Evolutionary conservation across 345 rosid genomes (phyloP).

Genomic region (Xanthoceras sorbifolium): DNA sequence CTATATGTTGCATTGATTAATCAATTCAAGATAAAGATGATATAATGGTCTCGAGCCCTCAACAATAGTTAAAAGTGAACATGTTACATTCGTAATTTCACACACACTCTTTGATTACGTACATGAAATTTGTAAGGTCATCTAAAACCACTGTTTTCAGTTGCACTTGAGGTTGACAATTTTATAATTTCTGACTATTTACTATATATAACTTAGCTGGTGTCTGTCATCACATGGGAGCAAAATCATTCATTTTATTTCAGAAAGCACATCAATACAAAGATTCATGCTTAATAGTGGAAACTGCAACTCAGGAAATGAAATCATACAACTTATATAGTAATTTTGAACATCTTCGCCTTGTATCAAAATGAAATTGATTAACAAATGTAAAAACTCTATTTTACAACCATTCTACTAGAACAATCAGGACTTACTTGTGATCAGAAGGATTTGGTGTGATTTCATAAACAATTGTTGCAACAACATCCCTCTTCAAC

Average conservation of each 20-base stretch:
- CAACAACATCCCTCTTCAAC: conserved; percentile 92
- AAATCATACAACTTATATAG: background rate
- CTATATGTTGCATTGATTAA: background rate
- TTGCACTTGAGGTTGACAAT: background rate
- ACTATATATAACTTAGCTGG: background rate
- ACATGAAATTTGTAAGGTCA: background rate
- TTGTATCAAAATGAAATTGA: background rate
- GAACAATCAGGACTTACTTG: conserved; percentile 63
- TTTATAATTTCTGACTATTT: background rate
- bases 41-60: background rate
- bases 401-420: conserved; percentile 2
- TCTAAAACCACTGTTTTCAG: no score
- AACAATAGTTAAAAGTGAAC: background rate
- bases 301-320: background rate
- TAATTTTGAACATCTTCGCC: background rate
- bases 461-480: conserved; percentile 87
- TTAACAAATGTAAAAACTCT: background rate
- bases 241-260: background rate
- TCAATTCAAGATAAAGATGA: background rate
- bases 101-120: background rate
- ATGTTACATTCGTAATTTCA: background rate
- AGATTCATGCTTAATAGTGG: background rate
- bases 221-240: background rate
- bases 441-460: conserved; percentile 98
- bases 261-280: background rate